Percentiles rank a stretch among this genome's conserved stretches.
Evolutionary conservation across 2,329 filamentous ascomycete genomes (phyloP).

Genomic region (Xylaria sp.): DNA sequence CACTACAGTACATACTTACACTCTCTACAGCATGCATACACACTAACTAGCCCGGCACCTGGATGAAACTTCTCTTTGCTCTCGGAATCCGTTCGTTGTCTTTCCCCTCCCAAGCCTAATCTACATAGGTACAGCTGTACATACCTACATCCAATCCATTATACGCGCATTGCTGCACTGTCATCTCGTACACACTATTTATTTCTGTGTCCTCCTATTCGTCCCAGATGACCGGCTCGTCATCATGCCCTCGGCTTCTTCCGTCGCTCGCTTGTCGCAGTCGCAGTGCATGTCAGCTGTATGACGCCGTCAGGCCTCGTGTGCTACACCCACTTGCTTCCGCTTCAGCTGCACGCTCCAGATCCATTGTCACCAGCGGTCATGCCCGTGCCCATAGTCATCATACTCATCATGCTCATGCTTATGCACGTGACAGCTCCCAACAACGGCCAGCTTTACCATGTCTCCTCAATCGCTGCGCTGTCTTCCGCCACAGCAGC

Average conservation of each 20-base stretch:
- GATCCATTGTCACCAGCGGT: slow-evolving; percentile 25
- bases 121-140: neutral
- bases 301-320: slow-evolving; percentile 26
- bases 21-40: neutral
- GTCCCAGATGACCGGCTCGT: slow-evolving; percentile 40
- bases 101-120: neutral
- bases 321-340: slow-evolving; percentile 16
- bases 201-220: slow-evolving; percentile 19
- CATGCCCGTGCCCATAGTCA: slow-evolving; percentile 16
- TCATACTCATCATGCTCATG: slow-evolving; percentile 17
- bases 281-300: slow-evolving; percentile 33
- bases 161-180: neutral
- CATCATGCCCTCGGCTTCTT: slow-evolving; percentile 41
- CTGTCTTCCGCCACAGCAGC: neutral
- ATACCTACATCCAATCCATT: slow-evolving; percentile 9
- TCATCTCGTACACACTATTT: neutral
- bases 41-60: neutral
- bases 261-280: slow-evolving; percentile 39
- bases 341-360: slow-evolving; percentile 25
- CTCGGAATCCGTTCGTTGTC: neutral
- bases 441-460: slow-evolving; percentile 22
- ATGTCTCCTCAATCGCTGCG: slow-evolving; percentile 12
- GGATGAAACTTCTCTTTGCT: no score
- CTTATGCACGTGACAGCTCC: slow-evolving; percentile 33
- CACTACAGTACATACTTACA: neutral